These are phyloP conservation scores for Cenococcum geophilum DNA, from an alignment of 495 filamentous ascomycete genomes.

Conservation along the genomic window DNA sequence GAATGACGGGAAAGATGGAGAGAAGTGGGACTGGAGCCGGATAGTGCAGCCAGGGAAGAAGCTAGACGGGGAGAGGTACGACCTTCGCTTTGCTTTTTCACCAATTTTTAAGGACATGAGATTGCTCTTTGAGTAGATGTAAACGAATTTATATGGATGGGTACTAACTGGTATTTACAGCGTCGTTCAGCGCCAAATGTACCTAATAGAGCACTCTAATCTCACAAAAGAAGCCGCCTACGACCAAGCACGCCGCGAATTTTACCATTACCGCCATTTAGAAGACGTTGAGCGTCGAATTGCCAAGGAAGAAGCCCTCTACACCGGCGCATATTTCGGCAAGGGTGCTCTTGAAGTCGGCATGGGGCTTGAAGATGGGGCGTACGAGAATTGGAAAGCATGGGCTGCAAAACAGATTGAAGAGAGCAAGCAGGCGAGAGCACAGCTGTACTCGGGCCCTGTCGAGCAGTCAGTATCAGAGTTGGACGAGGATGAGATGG, in stretches of 20 bases:
- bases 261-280: constrained; percentile 74
- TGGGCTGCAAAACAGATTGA: constrained; percentile 62
- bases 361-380: constrained; percentile 72
- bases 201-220: constrained; percentile 62
- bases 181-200: constrained; percentile 88
- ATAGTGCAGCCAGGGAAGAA: constrained; percentile 71
- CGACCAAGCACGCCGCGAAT: constrained; percentile 80
- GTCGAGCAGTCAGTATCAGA: constrained; percentile 10
- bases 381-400: constrained; percentile 72
- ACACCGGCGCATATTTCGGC: constrained; percentile 81
- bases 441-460: constrained; percentile 28
- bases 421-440: constrained; percentile 36
- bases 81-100: not conserved
- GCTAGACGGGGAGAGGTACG: constrained; percentile 80
- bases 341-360: constrained; percentile 64
- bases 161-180: constrained; percentile 43
- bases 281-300: constrained; percentile 80
- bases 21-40: constrained; percentile 70
- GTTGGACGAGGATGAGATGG: constrained; percentile 7
- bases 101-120: too few relatives aligned
- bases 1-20: constrained; percentile 72
- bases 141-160: not conserved
- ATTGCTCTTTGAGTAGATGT: too few relatives aligned
- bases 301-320: constrained; percentile 79
- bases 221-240: constrained; percentile 67